Evolutionary conservation across 768 basidiomycete species (phyloP), one percentile per base, ranked within the genome.

Genomic region (Tulasnella sp.): DNA sequence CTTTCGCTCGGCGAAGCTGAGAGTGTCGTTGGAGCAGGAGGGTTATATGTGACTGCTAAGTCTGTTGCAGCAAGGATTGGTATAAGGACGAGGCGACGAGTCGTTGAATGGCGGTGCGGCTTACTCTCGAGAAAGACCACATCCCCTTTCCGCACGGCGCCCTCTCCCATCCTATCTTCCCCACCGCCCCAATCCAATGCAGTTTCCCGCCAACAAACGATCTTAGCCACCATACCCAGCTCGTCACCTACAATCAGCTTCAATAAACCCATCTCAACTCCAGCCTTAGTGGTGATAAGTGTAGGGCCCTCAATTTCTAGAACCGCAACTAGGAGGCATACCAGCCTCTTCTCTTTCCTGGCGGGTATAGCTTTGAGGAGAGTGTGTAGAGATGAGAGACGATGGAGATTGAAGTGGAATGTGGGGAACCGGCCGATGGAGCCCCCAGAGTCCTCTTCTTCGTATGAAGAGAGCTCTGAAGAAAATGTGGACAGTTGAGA

Each of bases 261-360:
- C 27, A 90, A 70, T 44, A 90, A 67, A 0, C 77, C 78, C 0
- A 88, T 79, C 61, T 85, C 80, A 60, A 79, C 81, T 7, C 87
- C 88, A 3, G 83, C 81, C 70, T 85, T 88, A 38, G 86, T 74
- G 24, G 71, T 75, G 38, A 91, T 77, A 4, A 75, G 71, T 64
- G 86, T 83, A 0, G 86, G 88, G 0, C 86, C 87, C 52, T 89
- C 86, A 13, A 86, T 77, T 68, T 90, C 88, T 60, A 90, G 72
- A 7, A 79, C 78, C 4, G 83, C 86, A 3, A 85, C 74, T 4
- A 91, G 75, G 7, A 84, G 60, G 43, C 74, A 78, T 21, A 82
- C 74, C 10, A 58, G 17, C 10, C 65, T 82, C 83, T n/a, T 65
- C 30, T 70, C 69, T 56, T 66, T 60, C 15, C 68, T 65, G 11